A percentile compares a stretch with the other conserved stretches of the same genome.
phyloP scores from a whole-genome alignment of 2,329 filamentous ascomycete species.

The Penicillium polonicum region DNA sequence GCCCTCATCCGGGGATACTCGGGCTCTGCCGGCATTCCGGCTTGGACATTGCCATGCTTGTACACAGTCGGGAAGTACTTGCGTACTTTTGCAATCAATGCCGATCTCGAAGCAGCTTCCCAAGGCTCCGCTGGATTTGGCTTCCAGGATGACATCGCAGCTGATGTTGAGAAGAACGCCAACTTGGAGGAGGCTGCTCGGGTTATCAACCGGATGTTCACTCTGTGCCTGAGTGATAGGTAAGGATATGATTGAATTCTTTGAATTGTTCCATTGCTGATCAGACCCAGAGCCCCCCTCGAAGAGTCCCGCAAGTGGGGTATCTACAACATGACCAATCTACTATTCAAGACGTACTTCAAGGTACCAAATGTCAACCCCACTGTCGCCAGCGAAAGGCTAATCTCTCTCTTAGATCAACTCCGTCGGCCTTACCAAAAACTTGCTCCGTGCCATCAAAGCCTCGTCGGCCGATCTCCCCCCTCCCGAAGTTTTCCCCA shows the following conservation, averaged over 20 bases:
- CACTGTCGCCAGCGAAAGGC: slow-evolving; percentile 10
- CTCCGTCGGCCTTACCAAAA: slow-evolving; percentile 83
- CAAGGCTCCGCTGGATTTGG: slow-evolving; percentile 49
- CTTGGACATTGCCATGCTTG: slow-evolving; percentile 90
- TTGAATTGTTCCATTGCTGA: slow-evolving; percentile 10
- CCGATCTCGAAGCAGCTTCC: slow-evolving; percentile 68
- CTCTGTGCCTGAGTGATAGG: slow-evolving; percentile 85
- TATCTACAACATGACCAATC: slow-evolving; percentile 89
- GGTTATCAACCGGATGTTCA: slow-evolving; percentile 88
- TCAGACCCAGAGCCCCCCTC: slow-evolving; percentile 64
- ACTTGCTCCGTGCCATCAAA: slow-evolving; percentile 78
- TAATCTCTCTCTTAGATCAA: slow-evolving; percentile 58
- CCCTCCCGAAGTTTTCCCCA: slow-evolving; percentile 73
- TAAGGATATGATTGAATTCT: slow-evolving; percentile 43
- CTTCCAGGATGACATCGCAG: slow-evolving; percentile 80
- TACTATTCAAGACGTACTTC: slow-evolving; percentile 98
- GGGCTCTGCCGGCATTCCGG: slow-evolving; percentile 65
- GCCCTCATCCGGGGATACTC: slow-evolving; percentile 78
- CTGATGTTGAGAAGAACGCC: slow-evolving; percentile 72
- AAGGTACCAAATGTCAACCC: slow-evolving; percentile 50
- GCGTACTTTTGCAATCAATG: slow-evolving; percentile 83
- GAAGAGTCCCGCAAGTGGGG: slow-evolving; percentile 97
- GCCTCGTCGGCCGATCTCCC: slow-evolving; percentile 81
- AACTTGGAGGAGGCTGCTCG: slow-evolving; percentile 88
- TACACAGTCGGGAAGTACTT: slow-evolving; percentile 86